Base-by-base conservation (phyloP, 2,329 filamentous ascomycete genomes). In the Penicillium aurantiogriseum region DNA sequence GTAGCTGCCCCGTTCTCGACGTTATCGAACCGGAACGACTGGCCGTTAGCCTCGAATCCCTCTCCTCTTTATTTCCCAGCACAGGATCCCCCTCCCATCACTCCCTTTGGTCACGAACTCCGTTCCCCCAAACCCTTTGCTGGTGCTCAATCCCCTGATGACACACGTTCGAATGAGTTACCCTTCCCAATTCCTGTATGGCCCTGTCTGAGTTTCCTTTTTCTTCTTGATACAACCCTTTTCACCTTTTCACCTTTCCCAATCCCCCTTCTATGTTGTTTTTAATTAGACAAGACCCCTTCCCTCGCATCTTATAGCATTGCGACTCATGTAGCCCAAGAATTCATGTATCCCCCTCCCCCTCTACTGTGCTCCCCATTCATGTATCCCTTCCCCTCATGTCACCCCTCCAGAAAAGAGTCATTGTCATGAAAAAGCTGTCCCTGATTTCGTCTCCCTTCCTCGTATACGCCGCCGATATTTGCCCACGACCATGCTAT, bases 271-370 rank as follows among this genome's bases (percentile, higher is more conserved):
- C 64, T 68, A 68, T 49, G 40, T 61, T 61, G 56, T 61, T 70
- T 71, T 69, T 69, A 74, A 72, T 74, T 75, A 75, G 71, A 75
- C 71, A 68, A 70, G 71, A 63, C 63, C 65, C 65, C 61, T 53
- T 60, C 52, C 59, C 56, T 63, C 57, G 54, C 56, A 58, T 58
- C 43, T 43, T 67, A 67, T 69, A 72, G 67, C 71, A 67, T 71
- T 69, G 51, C 59, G 59, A 57, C 38, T 65, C 65, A 67, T 67
- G 65, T 67, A 67, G 64, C 65, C 65, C 65, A 52, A 62, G 63
- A 73, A 75, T 65, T 76, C 73, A 77, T 77, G 75, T 77, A 77
- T 62, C 67, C 65, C 65, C 62, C 25, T 42, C 50, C 47, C 39
- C 52, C 63, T 69, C 65, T 73, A 70, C 75, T 76, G 73, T 75